Conservation (phyloP, 1,284 basidiomycete genomes). For the Porodaedalea pini region DNA sequence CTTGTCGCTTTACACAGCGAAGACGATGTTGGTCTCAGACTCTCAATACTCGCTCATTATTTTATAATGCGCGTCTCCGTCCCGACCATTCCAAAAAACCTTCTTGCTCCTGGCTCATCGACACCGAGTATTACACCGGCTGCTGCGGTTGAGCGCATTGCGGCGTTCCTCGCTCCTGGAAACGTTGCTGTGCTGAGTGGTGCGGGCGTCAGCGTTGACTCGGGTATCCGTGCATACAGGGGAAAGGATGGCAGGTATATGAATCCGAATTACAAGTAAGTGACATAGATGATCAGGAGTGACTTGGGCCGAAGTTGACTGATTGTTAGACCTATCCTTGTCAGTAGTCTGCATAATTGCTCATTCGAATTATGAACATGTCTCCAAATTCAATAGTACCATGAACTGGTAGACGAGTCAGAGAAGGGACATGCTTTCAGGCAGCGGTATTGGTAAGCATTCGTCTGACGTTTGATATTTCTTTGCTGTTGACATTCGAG, state of each 20-base stretch:
- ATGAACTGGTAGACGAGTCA: constrained; percentile 74
- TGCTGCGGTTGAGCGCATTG: constrained; percentile 62
- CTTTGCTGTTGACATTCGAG: neutral
- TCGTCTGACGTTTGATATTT: neutral
- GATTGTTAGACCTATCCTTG: constrained; percentile 52
- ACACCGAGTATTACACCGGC: constrained; percentile 34
- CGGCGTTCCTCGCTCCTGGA: constrained; percentile 63
- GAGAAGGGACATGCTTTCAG: constrained; percentile 64
- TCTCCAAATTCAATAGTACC: constrained; percentile 49
- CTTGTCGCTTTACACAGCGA: no score
- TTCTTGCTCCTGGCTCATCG: constrained; percentile 35
- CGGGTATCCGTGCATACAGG: constrained; percentile 85
- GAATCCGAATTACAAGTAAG: constrained; percentile 89
- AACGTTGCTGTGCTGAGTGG: constrained; percentile 78
- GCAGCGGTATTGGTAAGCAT: constrained; percentile 70
- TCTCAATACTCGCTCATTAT: no score
- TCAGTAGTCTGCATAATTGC: constrained; percentile 24
- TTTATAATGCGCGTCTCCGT: constrained; percentile 71
- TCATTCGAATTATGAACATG: neutral
- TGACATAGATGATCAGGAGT: constrained; percentile 16
- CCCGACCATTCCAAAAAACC: constrained; percentile 65
- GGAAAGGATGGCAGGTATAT: constrained; percentile 81
- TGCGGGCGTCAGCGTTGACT: constrained; percentile 90
- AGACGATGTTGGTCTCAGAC: no score
- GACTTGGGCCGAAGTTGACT: neutral